Conservation (phyloP, 2,329 filamentous ascomycete species). For the Neocucurbitaria cava region DNA sequence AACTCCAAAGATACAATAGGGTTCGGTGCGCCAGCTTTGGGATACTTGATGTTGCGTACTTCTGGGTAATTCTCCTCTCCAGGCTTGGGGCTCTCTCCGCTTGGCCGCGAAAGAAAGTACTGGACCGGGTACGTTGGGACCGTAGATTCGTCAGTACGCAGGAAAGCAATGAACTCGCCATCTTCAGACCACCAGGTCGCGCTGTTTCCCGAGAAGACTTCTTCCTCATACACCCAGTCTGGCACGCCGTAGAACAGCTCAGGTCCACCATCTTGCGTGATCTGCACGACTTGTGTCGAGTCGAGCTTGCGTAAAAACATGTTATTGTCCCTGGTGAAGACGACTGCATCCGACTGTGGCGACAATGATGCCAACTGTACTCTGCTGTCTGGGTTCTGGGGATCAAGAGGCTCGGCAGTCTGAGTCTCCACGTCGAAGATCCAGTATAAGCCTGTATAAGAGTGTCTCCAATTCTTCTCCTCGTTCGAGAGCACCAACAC, state of each 20-base stretch:
- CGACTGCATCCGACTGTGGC: conserved; percentile 81
- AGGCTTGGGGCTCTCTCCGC: conserved; percentile 69
- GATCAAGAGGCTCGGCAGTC: conserved; percentile 77
- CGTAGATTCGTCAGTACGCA: conserved; percentile 90
- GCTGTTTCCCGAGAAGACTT: conserved; percentile 79
- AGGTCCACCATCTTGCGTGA: conserved; percentile 85
- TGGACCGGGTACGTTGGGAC: conserved; percentile 93
- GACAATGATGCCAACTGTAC: conserved; percentile 91
- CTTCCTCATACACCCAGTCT: conserved; percentile 95
- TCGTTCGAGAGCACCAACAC: conserved; percentile 80
- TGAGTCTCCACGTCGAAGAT: conserved; percentile 89
- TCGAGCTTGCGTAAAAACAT: conserved; percentile 77
- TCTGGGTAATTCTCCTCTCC: conserved; percentile 92
- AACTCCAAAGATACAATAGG: conserved; percentile 87
- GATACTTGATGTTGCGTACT: conserved; percentile 92
- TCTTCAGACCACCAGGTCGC: conserved; percentile 96
- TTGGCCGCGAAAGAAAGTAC: conserved; percentile 89
- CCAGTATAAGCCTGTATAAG: conserved; percentile 85
- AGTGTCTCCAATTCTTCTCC: conserved; percentile 87
- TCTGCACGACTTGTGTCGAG: conserved; percentile 67
- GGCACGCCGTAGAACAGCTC: conserved; percentile 95
- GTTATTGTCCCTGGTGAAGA: conserved; percentile 92
- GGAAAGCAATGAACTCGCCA: conserved; percentile 86
- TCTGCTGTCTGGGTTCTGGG: conserved; percentile 66
- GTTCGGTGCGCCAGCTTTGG: conserved; percentile 93